Conservation (phyloP, 2,329 filamentous ascomycete genomes). For the Plenodomus tracheiphilus region DNA sequence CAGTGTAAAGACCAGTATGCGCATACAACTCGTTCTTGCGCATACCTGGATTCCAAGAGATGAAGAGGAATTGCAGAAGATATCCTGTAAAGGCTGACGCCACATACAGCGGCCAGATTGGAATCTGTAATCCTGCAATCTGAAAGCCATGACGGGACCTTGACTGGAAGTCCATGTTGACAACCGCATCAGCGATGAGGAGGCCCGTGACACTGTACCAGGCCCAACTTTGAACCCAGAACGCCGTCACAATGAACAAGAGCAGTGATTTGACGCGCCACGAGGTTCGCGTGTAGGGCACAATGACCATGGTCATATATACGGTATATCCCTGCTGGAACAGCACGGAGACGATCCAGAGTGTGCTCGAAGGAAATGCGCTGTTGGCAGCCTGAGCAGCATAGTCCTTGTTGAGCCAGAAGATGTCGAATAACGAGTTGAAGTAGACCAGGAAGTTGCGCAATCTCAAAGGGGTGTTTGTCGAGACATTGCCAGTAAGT, state of each 20-base stretch:
- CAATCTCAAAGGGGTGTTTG: conserved; percentile 39
- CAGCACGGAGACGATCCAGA: conserved; percentile 52
- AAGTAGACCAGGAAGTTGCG: conserved; percentile 48
- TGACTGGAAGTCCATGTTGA: conserved; percentile 47
- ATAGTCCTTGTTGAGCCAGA: conserved; percentile 50
- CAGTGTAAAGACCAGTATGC: conserved; percentile 49
- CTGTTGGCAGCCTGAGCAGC: conserved; percentile 46
- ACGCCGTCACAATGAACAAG: conserved; percentile 50
- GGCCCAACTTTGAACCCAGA: conserved; percentile 54
- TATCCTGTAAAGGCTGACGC: conserved; percentile 41
- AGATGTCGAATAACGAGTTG: conserved; percentile 53
- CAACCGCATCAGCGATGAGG: conserved; percentile 53
- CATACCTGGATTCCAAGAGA: conserved; percentile 43
- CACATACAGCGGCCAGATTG: conserved; percentile 39
- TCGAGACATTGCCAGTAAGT: conserved; percentile 43
- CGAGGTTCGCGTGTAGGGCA: conserved; percentile 47
- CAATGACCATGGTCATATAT: conserved; percentile 54
- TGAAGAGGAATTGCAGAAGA: conserved; percentile 50
- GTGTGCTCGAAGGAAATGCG: conserved; percentile 50
- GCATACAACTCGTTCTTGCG: conserved; percentile 44
- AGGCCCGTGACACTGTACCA: conserved; percentile 52
- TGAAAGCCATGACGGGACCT: conserved; percentile 21
- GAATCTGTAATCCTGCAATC: conserved; percentile 14
- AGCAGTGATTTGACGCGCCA: conserved; percentile 48
- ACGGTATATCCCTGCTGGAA: conserved; percentile 54